These are phyloP conservation scores for Rhizopus stolonifer DNA, from an alignment of 371 early-diverging fungal species.

Conservation along the genomic window DNA sequence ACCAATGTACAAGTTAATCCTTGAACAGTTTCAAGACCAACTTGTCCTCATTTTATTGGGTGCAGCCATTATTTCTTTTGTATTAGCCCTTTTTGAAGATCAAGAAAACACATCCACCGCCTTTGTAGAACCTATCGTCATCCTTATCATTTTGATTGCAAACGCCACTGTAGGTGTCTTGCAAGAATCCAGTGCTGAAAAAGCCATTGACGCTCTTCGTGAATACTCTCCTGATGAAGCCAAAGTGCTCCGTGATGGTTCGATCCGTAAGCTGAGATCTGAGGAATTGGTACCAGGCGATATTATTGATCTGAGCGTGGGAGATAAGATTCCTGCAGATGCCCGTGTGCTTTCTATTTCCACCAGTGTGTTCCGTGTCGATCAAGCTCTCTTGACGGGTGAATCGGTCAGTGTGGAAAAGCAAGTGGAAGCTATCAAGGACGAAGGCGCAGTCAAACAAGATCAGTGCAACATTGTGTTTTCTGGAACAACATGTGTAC, in stretches of 20 bases:
- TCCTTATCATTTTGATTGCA: conserved; percentile 93
- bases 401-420: conserved; percentile 94
- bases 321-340: conserved; percentile 97
- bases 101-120: conserved; percentile 65
- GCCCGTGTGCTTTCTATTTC: conserved; percentile 77
- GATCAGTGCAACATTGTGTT: conserved; percentile 95
- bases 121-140: conserved; percentile 96
- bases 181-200: conserved; percentile 95
- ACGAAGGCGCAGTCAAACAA: conserved; percentile 84
- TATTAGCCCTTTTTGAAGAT: conserved; percentile 89
- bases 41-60: conserved; percentile 91
- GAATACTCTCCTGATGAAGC: conserved; percentile 96
- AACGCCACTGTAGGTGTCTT: conserved; percentile 97
- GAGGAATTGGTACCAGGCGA: conserved; percentile 95
- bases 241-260: conserved; percentile 82
- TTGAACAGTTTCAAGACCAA: conserved; percentile 97
- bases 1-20: conserved; percentile 87
- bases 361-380: conserved; percentile 84
- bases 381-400: conserved; percentile 96
- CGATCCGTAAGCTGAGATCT: conserved; percentile 66
- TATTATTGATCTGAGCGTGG: conserved; percentile 86
- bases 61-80: conserved; percentile 92
- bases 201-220: conserved; percentile 94
- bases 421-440: conserved; percentile 60
- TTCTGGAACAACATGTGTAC: conserved; percentile 93